Base-by-base conservation (phyloP, 2,329 filamentous ascomycete species). In the Neocucurbitaria cava region DNA sequence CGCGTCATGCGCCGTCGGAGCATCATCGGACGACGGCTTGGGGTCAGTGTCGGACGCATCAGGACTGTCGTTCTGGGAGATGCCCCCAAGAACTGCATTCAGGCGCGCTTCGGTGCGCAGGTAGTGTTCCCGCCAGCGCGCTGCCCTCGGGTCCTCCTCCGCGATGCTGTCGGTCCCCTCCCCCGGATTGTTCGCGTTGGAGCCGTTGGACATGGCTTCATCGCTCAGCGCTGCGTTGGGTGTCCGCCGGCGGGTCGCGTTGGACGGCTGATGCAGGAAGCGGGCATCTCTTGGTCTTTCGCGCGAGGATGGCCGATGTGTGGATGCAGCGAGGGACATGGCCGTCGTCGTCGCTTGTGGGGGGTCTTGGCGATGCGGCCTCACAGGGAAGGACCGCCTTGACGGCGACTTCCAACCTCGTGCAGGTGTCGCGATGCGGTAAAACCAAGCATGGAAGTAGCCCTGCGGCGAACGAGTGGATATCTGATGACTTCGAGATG, bases 31-130 rank as follows among this genome's bases (percentile, higher is more conserved):
- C 56, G 61, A 54, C 52, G 64, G 52, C 53, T 59, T 49, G 52
- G 56, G 59, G 33, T 46, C 66, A 56, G 61, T 58, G 55, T 69
- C 66, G 38, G 62, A 46, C 45, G 61, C 61, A 65, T 73, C 69
- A 58, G 58, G 38, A 38, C 52, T 49, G 59, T 66, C 64, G 45
- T 55, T 54, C 18, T 58, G 59, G 28, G 40, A 69, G 49, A 73
- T 76, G 38, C 78, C 78, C 35, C 82, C 81, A 73, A 96, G 96
- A n/a, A 97, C 80, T 38, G 86, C 81, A 59, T 87, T 85, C 69
- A 97, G 88, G 77, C 87, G 89, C 65, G 86, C 84, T 77, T 97
- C 92, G 67, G 86, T 89, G 76, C 85, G 85, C 71, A 85, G 86
- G 82, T 90, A 96, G 50, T 93, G 80, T 53, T 91, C 87, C 73